phyloP scores from a whole-genome alignment of 2,329 filamentous ascomycete species.

The Basipetospora sp. region DNA sequence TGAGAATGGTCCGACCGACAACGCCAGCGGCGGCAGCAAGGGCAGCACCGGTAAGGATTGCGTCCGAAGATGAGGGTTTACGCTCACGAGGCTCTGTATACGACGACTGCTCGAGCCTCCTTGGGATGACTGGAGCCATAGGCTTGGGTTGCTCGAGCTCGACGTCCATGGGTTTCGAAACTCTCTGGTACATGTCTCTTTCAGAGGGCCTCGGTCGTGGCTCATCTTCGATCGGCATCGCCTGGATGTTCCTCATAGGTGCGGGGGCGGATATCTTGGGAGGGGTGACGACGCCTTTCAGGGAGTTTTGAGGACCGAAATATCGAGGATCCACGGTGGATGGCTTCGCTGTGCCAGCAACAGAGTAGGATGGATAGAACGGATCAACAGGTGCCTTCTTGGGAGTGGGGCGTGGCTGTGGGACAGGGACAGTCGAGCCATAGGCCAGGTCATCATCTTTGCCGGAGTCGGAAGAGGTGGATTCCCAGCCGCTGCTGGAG shows the following conservation, averaged over 20 bases:
- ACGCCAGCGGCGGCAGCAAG: conserved; percentile 34
- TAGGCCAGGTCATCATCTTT: conserved; percentile 29
- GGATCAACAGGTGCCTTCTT: neutral
- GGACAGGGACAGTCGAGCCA: conserved; percentile 19
- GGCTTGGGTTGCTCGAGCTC: conserved; percentile 79
- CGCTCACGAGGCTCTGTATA: conserved; percentile 1
- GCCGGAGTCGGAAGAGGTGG: conserved; percentile 29
- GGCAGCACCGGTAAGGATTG: conserved; percentile 28
- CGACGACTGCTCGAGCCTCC: conserved; percentile 17
- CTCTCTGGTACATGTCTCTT: conserved; percentile 24
- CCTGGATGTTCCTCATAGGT: conserved; percentile 32
- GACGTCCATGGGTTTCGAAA: conserved; percentile 37
- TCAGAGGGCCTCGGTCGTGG: conserved; percentile 33
- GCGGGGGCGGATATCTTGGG: neutral
- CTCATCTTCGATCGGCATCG: conserved; percentile 48
- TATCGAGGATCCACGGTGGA: conserved; percentile 42
- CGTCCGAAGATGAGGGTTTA: conserved; percentile 14
- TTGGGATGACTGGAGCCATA: conserved; percentile 51
- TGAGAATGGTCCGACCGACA: conserved; percentile 23
- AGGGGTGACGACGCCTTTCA: conserved; percentile 33
- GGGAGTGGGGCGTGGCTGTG: conserved; percentile 4
- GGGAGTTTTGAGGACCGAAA: conserved; percentile 48
- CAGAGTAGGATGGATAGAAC: neutral
- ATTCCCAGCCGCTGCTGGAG: conserved; percentile 37
- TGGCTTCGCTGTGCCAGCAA: conserved; percentile 19